Base-by-base conservation (phyloP, 768 basidiomycete genomes). In the Rhizopogon sp. region DNA sequence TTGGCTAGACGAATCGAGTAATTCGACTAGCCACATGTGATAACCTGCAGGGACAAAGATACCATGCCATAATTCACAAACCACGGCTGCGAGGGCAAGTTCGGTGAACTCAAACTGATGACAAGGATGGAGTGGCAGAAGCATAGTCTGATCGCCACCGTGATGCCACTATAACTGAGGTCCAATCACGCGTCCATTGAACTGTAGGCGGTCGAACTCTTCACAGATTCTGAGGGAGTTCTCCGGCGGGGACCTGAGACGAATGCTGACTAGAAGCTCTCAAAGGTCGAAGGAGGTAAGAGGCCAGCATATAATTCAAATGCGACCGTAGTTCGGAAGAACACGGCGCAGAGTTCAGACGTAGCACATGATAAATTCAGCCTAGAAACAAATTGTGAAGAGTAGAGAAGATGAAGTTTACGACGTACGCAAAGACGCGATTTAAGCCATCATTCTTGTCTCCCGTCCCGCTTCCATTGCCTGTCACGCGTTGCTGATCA, bases 401-500 rank as follows among this genome's bases (percentile, higher is more conserved):
- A 33, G 47, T 14, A 37, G 20, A 37, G 33, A 20, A 49, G 14
- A 49, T 49, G 22, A 37, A 22, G 37, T 22, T 9, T 16, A 9
- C 14, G 33, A 37, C 35, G 22, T 16, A 37, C 33, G 9, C 35
- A n/a, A 20, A 17, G 40, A 37, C 14, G 20, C 14, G 14, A 35
- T 35, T 49, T 49, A 49, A 22, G 6, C 20, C 47, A 49, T 49
- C 47, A 49, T 49, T 49, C 47, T 49, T 37, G 35, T 25, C 22
- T 35, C 31, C 39, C 47, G 22, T 37, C 20, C 8, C 9, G 20
- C 68, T 69, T 69, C 68, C 68, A 69, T 69, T 69, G 61, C 61
- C 57, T 58, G 49, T 55, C 70, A 71, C 66, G 62, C 68, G 61
- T 16, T 28, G 56, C 59, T 59, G 60, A 62, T 62, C 69, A 66